Evolutionary conservation across 2,329 filamentous ascomycete genomes (phyloP).

Genomic region (Ceratocystis lukuohia): DNA sequence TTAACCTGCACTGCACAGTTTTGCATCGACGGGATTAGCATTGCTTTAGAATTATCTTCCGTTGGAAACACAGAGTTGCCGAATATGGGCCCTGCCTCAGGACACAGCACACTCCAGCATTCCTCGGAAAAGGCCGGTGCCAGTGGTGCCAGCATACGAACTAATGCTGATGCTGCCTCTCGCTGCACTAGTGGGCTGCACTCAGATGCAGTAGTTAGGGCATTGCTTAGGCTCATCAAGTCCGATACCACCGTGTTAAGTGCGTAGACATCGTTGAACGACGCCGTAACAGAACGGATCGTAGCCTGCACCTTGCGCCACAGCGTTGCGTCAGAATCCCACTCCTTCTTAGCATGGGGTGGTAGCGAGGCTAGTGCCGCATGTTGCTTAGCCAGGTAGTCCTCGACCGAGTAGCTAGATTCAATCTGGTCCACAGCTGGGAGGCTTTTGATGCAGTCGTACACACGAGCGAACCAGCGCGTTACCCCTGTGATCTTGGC

Average conservation of each 20-base stretch:
- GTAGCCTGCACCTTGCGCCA: slow-evolving; percentile 56
- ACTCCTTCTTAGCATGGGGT: slow-evolving; percentile 27
- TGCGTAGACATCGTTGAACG: slow-evolving; percentile 57
- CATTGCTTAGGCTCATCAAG: slow-evolving; percentile 68
- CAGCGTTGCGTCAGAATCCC: slow-evolving; percentile 37
- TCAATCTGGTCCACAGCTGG: background rate
- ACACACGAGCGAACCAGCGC: slow-evolving; percentile 61
- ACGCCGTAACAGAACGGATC: slow-evolving; percentile 51
- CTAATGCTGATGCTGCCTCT: slow-evolving; percentile 40
- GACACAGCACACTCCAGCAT: slow-evolving; percentile 52
- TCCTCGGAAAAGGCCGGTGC: slow-evolving; percentile 71
- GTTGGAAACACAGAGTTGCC: slow-evolving; percentile 43
- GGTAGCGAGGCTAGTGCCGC: slow-evolving; percentile 26
- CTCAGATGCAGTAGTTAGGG: slow-evolving; percentile 33
- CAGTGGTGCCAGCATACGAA: slow-evolving; percentile 66
- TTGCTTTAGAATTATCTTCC: slow-evolving; percentile 33
- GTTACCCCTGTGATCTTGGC: slow-evolving; percentile 67
- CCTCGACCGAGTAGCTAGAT: slow-evolving; percentile 22
- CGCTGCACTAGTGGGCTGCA: slow-evolving; percentile 32
- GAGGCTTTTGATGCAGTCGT: slow-evolving; percentile 30
- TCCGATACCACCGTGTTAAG: slow-evolving; percentile 77
- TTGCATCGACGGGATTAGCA: slow-evolving; percentile 30
- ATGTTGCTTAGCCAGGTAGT: slow-evolving; percentile 29
- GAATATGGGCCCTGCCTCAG: slow-evolving; percentile 30
- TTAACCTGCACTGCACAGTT: slow-evolving; percentile 63